Evolutionary conservation across 805 yeast species (phyloP), one percentile per base, ranked within the genome.

Genomic region (Lachancea sp.): DNA sequence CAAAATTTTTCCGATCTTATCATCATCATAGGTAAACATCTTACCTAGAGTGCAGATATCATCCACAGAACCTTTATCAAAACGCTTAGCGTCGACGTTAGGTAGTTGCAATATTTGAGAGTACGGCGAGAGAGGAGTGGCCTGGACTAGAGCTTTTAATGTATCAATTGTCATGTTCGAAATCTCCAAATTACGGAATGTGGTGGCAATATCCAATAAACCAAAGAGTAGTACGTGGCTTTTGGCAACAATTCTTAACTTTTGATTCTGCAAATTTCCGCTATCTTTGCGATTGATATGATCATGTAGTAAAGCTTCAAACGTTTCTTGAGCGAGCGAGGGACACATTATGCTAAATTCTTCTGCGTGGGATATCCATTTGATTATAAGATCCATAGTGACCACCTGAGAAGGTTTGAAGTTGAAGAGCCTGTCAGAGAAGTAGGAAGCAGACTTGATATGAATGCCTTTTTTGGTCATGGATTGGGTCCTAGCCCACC

Each of bases 401-500:
- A 82, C 67, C 30, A 67, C 54, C 48, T 76, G 78, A 18, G 84
- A 75, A 8, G 92, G 90, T 55, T 78, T 79, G 56, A 74, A 74
- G 63, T 87, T 89, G 45, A 86, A 73, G 56, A 87, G 63, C 47
- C 74, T 71, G 51, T 83, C 81, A 34, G 85, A 79, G 55, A 83
- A 85, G 41, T 68, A 58, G 3, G 84, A 75, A 4, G 98, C 96
- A n/a, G 97, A 83, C 20, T 77, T 75, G 36, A 83, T 79, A 49
- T 84, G 85, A 45, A 92, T 69, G 3, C 96, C 96, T 50, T 77
- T 78, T 51, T 80, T 84, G 20, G 96, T 92, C 55, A 77, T 78
- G 2, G 82, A 68, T 58, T 82, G 83, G 38, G 87, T 86, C 40
- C 77, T 78, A 34, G 70, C 69, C 99, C 99, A 92, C 96, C 97